Conservation (phyloP, 2,329 filamentous ascomycete genomes). For the Calonectria ilicicola region DNA sequence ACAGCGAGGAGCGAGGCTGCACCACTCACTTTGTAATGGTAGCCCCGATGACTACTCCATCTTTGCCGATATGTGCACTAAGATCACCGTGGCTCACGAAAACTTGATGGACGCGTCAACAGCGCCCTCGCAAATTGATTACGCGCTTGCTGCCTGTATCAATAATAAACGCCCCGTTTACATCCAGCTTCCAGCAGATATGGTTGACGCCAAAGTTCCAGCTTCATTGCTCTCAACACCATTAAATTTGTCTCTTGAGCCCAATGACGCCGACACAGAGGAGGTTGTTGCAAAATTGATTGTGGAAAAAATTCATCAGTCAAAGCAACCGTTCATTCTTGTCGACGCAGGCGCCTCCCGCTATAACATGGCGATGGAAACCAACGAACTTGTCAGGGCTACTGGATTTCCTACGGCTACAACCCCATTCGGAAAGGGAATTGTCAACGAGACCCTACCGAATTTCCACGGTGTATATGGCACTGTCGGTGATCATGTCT, state of each 20-base stretch:
- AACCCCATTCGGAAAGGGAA: conserved; percentile 61
- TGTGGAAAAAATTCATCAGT: conserved; percentile 51
- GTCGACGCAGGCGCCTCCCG: conserved; percentile 63
- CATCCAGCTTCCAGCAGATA: conserved; percentile 13
- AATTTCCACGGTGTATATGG: conserved; percentile 59
- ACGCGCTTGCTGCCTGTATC: background rate
- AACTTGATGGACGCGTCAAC: background rate
- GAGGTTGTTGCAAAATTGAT: background rate
- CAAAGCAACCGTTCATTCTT: conserved; percentile 62
- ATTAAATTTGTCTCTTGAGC: background rate
- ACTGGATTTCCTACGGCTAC: conserved; percentile 62
- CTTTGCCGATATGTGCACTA: conserved; percentile 61
- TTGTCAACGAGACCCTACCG: conserved; percentile 59
- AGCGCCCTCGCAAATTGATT: background rate
- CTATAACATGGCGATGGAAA: conserved; percentile 52
- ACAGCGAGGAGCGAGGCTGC: conserved; percentile 55
- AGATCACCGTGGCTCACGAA: conserved; percentile 61
- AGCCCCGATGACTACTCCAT: conserved; percentile 54
- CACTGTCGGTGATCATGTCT: too few relatives aligned
- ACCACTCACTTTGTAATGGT: conserved; percentile 67
- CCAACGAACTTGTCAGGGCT: conserved; percentile 55
- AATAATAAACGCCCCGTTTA: conserved; percentile 9
- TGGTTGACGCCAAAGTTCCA: conserved; percentile 5
- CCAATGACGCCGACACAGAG: background rate
- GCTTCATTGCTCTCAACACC: background rate